Base-by-base conservation (phyloP, 306 rosid genomes). In the Elaeagnus macrophylla region DNA sequence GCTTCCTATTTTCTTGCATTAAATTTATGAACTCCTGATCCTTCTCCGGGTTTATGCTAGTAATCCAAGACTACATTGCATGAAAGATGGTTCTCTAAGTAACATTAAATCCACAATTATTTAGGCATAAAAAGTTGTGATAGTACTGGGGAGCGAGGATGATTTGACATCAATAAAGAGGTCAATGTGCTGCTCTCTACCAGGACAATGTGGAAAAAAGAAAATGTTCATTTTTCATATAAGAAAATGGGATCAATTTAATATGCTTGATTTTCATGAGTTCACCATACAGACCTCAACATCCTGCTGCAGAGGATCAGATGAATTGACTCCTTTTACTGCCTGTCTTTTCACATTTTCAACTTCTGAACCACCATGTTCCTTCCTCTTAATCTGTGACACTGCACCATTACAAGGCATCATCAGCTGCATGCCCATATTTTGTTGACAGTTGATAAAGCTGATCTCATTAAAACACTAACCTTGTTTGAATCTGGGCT, bases 341-440 rank as follows among this genome's bases (percentile, higher is more conserved):
- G 62, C 70, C 56, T n/a, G 70, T 53, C 71, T 70, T 68, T 75
- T 76, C 47, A 48, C 67, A 55, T 72, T 68, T 49, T 51, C 66
- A 7, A 61, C 69, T 19, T 48, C 51, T 49, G 54, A 55, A 37
- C 72, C 85, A 64, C 51, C 47, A 57, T 60, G 56, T 14, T 57
- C 51, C 75, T 86, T 90, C 65, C 95, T 80, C 78, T 86, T 91
- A 51, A 62, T 25, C n/a, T 20, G 65, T 70, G 64, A 62, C 45
- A 77, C 86, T 74, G 75, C 60, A 62, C 53, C 62, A 53, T 56
- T 49, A 67, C 37, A 50, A 45, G 39, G 62, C 16, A 56, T 41
- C 59, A 67, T 46, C 17, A 20, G 48, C 45, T 70, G 45, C 62
- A 49, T 47, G 45, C 64, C 46, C 46, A 13, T 9, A 41, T 41